Percentiles rank a stretch among this genome's conserved stretches.
These are phyloP conservation scores for Eucalyptus pauciflora DNA, from an alignment of 345 rosid species.

Conservation along the genomic window DNA sequence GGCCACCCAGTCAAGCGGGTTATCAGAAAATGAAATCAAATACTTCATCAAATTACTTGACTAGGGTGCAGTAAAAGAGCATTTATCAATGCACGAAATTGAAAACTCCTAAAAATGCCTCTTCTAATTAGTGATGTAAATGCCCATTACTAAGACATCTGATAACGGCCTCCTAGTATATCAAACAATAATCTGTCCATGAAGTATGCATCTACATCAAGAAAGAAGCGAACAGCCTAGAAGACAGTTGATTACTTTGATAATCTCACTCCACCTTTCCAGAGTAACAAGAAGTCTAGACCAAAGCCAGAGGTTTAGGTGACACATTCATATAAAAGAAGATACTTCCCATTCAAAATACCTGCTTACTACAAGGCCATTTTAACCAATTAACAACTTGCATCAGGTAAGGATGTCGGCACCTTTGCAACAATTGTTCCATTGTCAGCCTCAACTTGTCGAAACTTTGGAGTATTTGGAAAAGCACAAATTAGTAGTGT, in stretches of 20 bases:
- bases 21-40: not conserved
- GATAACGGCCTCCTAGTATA: not conserved
- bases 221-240: not conserved
- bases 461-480: conserved; percentile 82
- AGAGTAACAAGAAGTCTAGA: not conserved
- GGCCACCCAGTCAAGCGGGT: not conserved
- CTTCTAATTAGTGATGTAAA: not conserved
- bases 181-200: not conserved
- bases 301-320: not conserved
- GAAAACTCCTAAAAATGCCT: not conserved
- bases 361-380: not conserved
- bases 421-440: conserved; percentile 91
- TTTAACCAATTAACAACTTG: not conserved
- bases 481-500: conserved; percentile 83
- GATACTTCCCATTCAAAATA: not conserved
- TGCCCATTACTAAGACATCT: not conserved
- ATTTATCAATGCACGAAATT: not conserved
- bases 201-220: not conserved
- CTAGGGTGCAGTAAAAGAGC: not conserved
- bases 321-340: not conserved
- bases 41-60: not conserved
- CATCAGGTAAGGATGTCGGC: not conserved
- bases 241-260: not conserved
- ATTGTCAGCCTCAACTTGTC: conserved; percentile 58
- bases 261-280: not conserved